phyloP scores from a whole-genome alignment of 805 yeast species.

The Zygosaccharomyces siamensis region DNA sequence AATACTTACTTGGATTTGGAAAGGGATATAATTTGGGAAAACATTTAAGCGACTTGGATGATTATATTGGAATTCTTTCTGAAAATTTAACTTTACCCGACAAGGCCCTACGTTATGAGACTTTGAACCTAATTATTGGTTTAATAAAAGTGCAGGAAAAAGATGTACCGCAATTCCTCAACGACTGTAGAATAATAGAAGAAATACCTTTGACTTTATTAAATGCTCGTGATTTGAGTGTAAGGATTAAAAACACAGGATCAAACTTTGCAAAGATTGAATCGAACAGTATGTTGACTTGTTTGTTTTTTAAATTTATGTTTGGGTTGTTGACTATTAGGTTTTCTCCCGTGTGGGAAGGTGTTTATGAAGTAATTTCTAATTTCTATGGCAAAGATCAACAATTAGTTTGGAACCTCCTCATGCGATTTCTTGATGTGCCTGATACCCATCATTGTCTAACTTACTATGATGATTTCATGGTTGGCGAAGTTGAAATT shows the following conservation, averaged over 20 bases:
- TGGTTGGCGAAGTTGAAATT: conserved; percentile 9
- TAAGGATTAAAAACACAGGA: conserved; percentile 60
- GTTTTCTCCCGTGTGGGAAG: conserved; percentile 85
- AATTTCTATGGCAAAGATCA: conserved; percentile 41
- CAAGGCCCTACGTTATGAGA: conserved; percentile 44
- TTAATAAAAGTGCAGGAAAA: conserved; percentile 23
- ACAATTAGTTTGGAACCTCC: conserved; percentile 51
- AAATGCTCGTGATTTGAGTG: conserved; percentile 67
- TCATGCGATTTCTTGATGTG: conserved; percentile 35
- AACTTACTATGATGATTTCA: conserved; percentile 18
- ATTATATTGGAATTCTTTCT: conserved; percentile 12
- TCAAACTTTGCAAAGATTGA: conserved; percentile 37
- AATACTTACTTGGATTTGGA: conserved; percentile 11
- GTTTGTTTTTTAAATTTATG: conserved; percentile 42
- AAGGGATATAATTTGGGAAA: background rate
- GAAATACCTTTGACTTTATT: conserved; percentile 64
- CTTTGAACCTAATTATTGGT: conserved; percentile 46
- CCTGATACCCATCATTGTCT: conserved; percentile 19
- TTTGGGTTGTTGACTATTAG: conserved; percentile 70
- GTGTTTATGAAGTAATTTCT: conserved; percentile 58
- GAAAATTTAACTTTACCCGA: conserved; percentile 46
- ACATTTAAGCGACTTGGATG: conserved; percentile 1
- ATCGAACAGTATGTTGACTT: conserved; percentile 18
- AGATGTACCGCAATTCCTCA: conserved; percentile 40
- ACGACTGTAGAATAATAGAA: conserved; percentile 57